Evolutionary conservation across 139 green algal genomes (phyloP), one percentile per base, ranked within the genome.

Genomic region (Picochlorum costavermella): DNA sequence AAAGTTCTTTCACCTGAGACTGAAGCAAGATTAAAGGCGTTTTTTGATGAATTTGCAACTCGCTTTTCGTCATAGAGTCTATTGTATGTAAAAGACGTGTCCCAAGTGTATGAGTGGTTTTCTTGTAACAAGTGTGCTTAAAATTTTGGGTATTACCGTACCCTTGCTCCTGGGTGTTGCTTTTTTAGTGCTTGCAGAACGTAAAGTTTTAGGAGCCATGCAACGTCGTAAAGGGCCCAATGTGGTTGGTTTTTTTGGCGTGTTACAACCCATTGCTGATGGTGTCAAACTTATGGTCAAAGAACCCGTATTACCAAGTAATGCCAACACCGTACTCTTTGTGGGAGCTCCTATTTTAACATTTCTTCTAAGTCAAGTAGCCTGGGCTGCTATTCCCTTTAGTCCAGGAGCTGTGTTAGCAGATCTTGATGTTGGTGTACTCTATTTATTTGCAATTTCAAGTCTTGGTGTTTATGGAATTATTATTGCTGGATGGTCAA

Each of bases 391-490:
- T 63, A 78, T 86, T 58, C 77, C 78, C 58, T 79, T 86, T 69
- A 77, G 70, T 50, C 72, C 80, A 70, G 72, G 69, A 17, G 46
- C 72, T 43, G 82, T 86, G 57, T 66, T 84, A 67, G 77, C 77
- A 61, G 79, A 85, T 71, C 53, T 83, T 46, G 74, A 83, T 69
- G 67, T 81, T 36, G 75, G 79, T 29, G 65, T 85, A 36, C 68
- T 88, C 25, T 84, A 87, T 72, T 30, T 88, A 40, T 82, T 88
- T 76, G 77, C 77, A 61, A 74, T 88, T 65, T 81, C 77, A 51
- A 81, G 72, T 67, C 74, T 88, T 64, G 84, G 76, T 44, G 84
- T 88, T 40, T 90, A 87, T 79, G 84, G 81, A 59, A 85, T 90
- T 75, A 81, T 86, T 65, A 83, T 75, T 30, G 78, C 78, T 53